phyloP scores from a whole-genome alignment of 257 asterid species.

The Solanum chmielewskii region DNA sequence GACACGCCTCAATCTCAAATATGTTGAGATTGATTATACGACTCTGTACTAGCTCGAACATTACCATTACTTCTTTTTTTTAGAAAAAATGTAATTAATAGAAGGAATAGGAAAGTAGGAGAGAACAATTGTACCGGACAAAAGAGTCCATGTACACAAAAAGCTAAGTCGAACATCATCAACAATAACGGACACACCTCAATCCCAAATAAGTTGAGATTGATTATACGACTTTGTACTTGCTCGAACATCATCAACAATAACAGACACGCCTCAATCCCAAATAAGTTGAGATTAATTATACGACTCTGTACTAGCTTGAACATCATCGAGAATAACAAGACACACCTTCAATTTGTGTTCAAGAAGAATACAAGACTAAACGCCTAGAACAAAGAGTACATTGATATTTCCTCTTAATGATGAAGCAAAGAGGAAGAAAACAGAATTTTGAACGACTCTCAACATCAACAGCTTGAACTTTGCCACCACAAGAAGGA shows the following conservation, averaged over 20 bases:
- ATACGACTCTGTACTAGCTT: neutral
- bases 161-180: neutral
- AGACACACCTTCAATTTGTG: neutral
- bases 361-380: slow-evolving; percentile 22
- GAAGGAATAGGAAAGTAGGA: too few relatives aligned
- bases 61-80: too few relatives aligned
- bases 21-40: too few relatives aligned
- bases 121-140: neutral
- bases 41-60: too few relatives aligned
- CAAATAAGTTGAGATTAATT: neutral
- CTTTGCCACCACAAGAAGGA: slow-evolving; percentile 57
- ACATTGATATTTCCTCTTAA: slow-evolving; percentile 48
- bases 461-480: slow-evolving; percentile 37
- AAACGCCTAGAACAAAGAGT: slow-evolving; percentile 40
- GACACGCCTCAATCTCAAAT: too few relatives aligned
- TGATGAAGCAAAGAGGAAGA: slow-evolving; percentile 36
- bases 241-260: neutral
- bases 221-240: neutral
- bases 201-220: neutral
- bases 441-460: slow-evolving; percentile 28
- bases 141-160: neutral
- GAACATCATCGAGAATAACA: neutral
- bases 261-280: neutral
- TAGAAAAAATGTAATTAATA: neutral
- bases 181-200: neutral